Percentiles rank a stretch among this genome's conserved stretches.
phyloP scores from a whole-genome alignment of 805 yeast genomes.

The Starmerella scarabaei region DNA sequence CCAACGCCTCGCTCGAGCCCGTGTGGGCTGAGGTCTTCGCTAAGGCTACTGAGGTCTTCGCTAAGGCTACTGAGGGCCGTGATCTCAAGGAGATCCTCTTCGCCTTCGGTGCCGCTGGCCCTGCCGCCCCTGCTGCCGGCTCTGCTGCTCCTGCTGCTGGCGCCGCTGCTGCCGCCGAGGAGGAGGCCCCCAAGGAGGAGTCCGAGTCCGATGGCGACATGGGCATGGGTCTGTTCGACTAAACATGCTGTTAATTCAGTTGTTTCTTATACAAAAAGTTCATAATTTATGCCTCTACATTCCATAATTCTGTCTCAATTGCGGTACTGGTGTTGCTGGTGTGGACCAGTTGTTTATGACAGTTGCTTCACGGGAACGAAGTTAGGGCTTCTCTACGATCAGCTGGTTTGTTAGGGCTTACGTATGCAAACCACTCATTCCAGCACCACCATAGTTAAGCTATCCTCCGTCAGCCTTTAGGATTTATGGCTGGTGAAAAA shows the following conservation, averaged over 20 bases:
- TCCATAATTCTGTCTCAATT: background rate
- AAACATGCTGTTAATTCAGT: conserved; percentile 28
- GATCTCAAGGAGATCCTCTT: conserved; percentile 67
- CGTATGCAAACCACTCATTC: background rate
- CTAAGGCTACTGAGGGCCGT: conserved; percentile 77
- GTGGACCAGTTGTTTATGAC: background rate
- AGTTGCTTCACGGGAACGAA: too few species aligned
- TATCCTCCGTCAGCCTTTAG: too few species aligned
- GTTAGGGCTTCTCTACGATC: conserved; percentile 2
- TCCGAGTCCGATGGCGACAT: conserved; percentile 53
- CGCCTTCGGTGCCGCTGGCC: conserved; percentile 51
- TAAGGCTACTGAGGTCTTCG: conserved; percentile 70
- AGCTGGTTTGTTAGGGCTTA: background rate
- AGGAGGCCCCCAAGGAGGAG: conserved; percentile 52
- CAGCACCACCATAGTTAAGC: too few species aligned
- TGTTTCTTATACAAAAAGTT: background rate
- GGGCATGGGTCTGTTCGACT: conserved; percentile 99
- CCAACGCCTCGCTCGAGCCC: conserved; percentile 42
- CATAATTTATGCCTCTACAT: conserved; percentile 8
- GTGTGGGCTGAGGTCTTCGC: conserved; percentile 77
- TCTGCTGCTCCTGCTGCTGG: conserved; percentile 55
- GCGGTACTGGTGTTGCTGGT: background rate
- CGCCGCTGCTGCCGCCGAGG: conserved; percentile 59
- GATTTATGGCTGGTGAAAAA: too few species aligned
- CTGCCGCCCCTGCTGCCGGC: conserved; percentile 97